Evolutionary conservation across 495 filamentous ascomycete species (phyloP).

Genomic region (Jackrogersella minutella): DNA sequence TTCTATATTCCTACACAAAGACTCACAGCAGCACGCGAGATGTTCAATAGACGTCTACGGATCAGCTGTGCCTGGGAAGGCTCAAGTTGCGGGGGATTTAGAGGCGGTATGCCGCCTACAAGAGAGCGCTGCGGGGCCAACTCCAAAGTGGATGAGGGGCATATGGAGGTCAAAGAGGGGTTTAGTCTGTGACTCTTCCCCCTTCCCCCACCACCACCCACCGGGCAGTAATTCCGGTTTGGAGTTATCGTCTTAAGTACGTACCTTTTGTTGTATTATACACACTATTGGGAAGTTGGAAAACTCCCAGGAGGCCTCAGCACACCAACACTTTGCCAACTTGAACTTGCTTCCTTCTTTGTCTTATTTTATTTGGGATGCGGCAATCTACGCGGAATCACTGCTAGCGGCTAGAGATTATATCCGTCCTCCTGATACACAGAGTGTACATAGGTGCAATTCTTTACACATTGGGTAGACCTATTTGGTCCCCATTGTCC

Average conservation of each 20-base stretch:
- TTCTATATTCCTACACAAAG: constrained; percentile 9
- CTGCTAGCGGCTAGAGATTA: constrained; percentile 29
- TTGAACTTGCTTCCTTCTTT: constrained; percentile 2
- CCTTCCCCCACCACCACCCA: neutral
- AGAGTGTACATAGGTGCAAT: constrained; percentile 30
- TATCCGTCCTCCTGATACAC: constrained; percentile 21
- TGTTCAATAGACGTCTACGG: neutral
- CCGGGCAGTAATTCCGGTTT: constrained; percentile 11
- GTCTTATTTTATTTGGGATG: constrained; percentile 17
- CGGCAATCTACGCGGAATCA: constrained; percentile 19
- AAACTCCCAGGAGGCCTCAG: neutral
- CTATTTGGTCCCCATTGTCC: constrained; percentile 5
- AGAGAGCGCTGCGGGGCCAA: neutral
- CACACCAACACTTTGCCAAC: constrained; percentile 3
- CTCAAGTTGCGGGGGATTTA: constrained; percentile 8
- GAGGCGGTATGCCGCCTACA: constrained; percentile 1
- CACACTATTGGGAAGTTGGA: constrained; percentile 1
- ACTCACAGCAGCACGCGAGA: constrained; percentile 1
- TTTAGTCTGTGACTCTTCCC: neutral
- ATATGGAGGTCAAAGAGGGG: constrained; percentile 7
- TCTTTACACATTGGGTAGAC: constrained; percentile 11
- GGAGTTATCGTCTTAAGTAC: neutral
- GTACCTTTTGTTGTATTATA: neutral
- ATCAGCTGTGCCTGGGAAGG: neutral
- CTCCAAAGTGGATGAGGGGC: constrained; percentile 27